phyloP scores from a whole-genome alignment of 2,329 filamentous ascomycete species.

The Byssochlamys sp. region DNA sequence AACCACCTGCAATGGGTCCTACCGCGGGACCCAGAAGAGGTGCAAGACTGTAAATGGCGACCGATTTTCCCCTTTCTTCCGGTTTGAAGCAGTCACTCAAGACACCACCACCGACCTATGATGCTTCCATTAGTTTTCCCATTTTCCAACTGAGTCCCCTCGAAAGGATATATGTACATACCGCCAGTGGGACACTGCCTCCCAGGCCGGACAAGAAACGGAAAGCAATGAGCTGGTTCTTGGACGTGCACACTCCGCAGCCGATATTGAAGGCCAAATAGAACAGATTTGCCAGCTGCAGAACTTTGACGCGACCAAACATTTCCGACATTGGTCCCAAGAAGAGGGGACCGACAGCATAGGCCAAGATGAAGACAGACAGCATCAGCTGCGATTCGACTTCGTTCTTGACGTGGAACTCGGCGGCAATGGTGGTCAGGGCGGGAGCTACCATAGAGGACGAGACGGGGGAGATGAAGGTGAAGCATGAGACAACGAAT shows the following conservation, averaged over 20 bases:
- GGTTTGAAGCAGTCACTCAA: conserved; percentile 50
- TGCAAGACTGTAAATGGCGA: conserved; percentile 54
- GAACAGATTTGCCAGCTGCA: conserved; percentile 47
- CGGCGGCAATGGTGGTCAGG: conserved; percentile 42
- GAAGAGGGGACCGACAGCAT: conserved; percentile 44
- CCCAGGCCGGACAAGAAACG: conserved; percentile 51
- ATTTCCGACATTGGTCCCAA: conserved; percentile 47
- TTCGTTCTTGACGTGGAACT: conserved; percentile 43
- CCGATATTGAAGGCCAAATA: conserved; percentile 52
- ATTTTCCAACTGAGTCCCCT: background rate
- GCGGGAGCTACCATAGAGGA: conserved; percentile 51
- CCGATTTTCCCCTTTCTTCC: conserved; percentile 54
- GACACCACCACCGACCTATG: conserved; percentile 39
- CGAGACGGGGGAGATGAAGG: conserved; percentile 55
- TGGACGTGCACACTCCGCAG: conserved; percentile 47
- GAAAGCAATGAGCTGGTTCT: conserved; percentile 47
- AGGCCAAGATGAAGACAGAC: conserved; percentile 48
- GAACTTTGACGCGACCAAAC: conserved; percentile 45
- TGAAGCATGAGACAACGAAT: conserved; percentile 48
- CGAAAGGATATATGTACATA: conserved; percentile 16
- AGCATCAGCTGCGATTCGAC: conserved; percentile 41
- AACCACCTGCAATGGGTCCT: conserved; percentile 57
- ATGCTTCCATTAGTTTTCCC: background rate
- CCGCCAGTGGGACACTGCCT: conserved; percentile 47
- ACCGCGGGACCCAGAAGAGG: conserved; percentile 57